A percentile compares a stretch with the other conserved stretches of the same genome.
Conservation (phyloP, 148 eudicot species). For the Nepenthes mirabilis region DNA sequence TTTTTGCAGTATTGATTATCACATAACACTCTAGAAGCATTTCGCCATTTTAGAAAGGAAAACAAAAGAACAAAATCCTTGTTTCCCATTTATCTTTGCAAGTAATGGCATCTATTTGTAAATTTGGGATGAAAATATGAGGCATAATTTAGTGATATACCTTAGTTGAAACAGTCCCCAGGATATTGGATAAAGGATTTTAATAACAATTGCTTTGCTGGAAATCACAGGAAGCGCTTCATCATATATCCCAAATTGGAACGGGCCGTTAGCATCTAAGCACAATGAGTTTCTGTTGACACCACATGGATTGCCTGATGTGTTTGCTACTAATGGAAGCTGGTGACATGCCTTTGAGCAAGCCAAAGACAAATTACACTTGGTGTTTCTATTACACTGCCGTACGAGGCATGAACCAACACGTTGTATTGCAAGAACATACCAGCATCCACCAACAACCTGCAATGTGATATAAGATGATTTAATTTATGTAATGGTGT, state of each 20-base stretch:
- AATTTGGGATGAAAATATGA: background rate
- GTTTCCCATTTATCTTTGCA: too few relatives aligned
- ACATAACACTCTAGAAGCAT: too few relatives aligned
- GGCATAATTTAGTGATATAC: constrained; percentile 15
- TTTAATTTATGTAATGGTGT: background rate
- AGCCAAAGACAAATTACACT: constrained; percentile 42
- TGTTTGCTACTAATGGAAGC: constrained; percentile 18
- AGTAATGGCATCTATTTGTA: too few relatives aligned
- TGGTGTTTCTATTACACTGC: constrained; percentile 29
- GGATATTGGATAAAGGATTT: constrained; percentile 77
- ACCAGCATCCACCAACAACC: constrained; percentile 96
- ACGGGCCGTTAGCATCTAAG: constrained; percentile 48
- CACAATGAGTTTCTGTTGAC: constrained; percentile 38
- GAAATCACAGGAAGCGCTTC: constrained; percentile 73
- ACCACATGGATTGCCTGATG: constrained; percentile 26
- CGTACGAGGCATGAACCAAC: constrained; percentile 65
- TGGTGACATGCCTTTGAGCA: constrained; percentile 62
- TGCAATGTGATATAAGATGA: constrained; percentile 4
- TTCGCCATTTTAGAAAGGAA: too few relatives aligned
- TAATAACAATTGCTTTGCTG: constrained; percentile 52
- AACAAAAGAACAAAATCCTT: too few relatives aligned
- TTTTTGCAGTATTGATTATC: too few relatives aligned
- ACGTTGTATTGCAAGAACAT: constrained; percentile 76
- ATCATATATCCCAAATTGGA: constrained; percentile 55
- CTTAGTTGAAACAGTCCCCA: constrained; percentile 88